Evolutionary conservation across 345 rosid species (phyloP).

Genomic region (Raphanus raphanistrum): DNA sequence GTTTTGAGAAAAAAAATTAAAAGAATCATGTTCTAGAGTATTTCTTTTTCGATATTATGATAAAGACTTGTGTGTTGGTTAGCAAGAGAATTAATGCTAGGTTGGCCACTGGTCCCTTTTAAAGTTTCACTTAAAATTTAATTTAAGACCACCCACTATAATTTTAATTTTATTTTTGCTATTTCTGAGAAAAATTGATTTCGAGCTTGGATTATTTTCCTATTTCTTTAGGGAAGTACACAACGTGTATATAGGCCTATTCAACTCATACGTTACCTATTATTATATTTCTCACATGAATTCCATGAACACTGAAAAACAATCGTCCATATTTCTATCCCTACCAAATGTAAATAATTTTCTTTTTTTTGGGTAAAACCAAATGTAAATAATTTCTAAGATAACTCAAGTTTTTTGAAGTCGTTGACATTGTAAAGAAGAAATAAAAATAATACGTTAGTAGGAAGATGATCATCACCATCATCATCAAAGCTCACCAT

Average conservation of each 20-base stretch:
- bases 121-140: not conserved
- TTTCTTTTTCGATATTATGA: not conserved
- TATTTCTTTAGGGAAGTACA: no score
- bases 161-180: not conserved
- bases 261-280: not conserved
- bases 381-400: not conserved
- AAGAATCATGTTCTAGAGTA: not conserved
- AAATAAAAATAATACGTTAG: constrained; percentile 3
- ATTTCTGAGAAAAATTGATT: constrained; percentile 6
- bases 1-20: not conserved
- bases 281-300: not conserved
- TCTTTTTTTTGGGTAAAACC: not conserved
- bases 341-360: not conserved
- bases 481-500: constrained; percentile 20
- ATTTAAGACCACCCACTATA: not conserved
- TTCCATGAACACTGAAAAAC: not conserved
- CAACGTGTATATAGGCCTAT: not conserved
- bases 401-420: no score
- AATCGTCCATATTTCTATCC: not conserved
- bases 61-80: not conserved
- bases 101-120: constrained; percentile 35
- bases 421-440: constrained; percentile 10
- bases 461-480: constrained; percentile 7
- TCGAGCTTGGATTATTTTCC: not conserved
- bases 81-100: constrained; percentile 14